phyloP scores from a whole-genome alignment of 192 early-diverging fungal species.

The Coemansia sp. region DNA sequence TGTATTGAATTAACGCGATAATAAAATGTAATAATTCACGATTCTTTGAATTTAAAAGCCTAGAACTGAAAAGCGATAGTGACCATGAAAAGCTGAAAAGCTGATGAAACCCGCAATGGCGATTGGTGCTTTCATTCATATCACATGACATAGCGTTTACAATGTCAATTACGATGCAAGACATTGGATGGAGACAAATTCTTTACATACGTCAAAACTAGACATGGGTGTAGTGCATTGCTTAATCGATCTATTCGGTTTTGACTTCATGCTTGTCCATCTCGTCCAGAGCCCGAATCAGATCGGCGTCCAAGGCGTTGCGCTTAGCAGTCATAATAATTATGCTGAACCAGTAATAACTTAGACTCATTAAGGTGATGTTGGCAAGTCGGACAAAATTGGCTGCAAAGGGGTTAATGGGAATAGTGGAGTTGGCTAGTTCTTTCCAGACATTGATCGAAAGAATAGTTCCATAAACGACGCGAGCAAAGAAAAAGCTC shows the following conservation, averaged over 20 bases:
- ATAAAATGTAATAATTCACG: not conserved
- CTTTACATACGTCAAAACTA: too few species aligned
- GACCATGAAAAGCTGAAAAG: too few species aligned
- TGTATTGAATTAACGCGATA: not conserved
- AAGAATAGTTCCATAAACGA: conserved; percentile 75
- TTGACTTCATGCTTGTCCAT: conserved; percentile 26
- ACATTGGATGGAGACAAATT: too few species aligned
- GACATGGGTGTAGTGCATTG: too few species aligned
- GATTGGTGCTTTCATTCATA: too few species aligned
- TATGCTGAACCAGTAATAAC: conserved; percentile 53
- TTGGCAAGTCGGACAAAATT: conserved; percentile 31
- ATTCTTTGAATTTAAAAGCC: not conserved
- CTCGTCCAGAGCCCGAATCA: conserved; percentile 43
- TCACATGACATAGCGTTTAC: too few species aligned
- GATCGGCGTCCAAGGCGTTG: conserved; percentile 42
- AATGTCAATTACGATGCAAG: too few species aligned
- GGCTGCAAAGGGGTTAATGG: conserved; percentile 22
- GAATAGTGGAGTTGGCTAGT: conserved; percentile 30
- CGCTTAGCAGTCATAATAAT: conserved; percentile 47
- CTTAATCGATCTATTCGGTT: not conserved
- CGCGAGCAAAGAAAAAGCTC: conserved; percentile 76
- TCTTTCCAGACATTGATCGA: conserved; percentile 58
- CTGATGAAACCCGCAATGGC: too few species aligned
- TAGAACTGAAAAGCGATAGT: too few species aligned
- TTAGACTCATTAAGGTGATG: conserved; percentile 28